Conservation (phyloP, 805 yeast genomes). For the Jamesozyma hellenica region DNA sequence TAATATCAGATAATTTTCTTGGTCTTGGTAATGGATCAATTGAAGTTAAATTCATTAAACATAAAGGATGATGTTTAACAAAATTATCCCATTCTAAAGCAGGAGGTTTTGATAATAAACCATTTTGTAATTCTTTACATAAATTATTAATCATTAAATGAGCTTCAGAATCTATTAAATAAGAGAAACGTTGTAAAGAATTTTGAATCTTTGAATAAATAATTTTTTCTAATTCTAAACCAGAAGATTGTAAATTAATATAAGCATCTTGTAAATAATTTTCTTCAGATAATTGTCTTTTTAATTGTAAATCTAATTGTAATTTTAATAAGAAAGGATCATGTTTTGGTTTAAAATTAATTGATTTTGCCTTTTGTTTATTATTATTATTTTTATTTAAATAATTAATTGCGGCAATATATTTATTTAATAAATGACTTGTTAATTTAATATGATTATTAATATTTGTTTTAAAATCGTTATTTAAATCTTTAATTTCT, state of each 20-base stretch:
- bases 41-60: conserved; percentile 32
- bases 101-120: conserved; percentile 45
- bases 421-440: conserved; percentile 43
- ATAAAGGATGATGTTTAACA: conserved; percentile 36
- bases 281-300: conserved; percentile 51
- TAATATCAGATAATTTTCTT: conserved; percentile 40
- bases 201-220: conserved; percentile 53
- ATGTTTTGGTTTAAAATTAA: conserved; percentile 30
- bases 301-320: conserved; percentile 54
- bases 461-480: conserved; percentile 52
- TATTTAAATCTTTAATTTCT: conserved; percentile 62
- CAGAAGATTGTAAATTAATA: conserved; percentile 53
- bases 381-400: conserved; percentile 17
- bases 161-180: conserved; percentile 43
- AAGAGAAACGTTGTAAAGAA: conserved; percentile 42
- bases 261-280: conserved; percentile 57
- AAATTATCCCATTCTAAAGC: conserved; percentile 64
- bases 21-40: conserved; percentile 33
- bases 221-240: conserved; percentile 54
- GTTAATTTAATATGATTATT: conserved; percentile 53
- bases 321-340: conserved; percentile 60
- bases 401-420: conserved; percentile 36
- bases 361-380: conserved; percentile 9
- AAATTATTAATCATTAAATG: conserved; percentile 46
- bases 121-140: conserved; percentile 34